Evolutionary conservation across 345 rosid species (phyloP), one percentile per base, ranked within the genome.

Genomic region (Eucalyptus regnans): DNA sequence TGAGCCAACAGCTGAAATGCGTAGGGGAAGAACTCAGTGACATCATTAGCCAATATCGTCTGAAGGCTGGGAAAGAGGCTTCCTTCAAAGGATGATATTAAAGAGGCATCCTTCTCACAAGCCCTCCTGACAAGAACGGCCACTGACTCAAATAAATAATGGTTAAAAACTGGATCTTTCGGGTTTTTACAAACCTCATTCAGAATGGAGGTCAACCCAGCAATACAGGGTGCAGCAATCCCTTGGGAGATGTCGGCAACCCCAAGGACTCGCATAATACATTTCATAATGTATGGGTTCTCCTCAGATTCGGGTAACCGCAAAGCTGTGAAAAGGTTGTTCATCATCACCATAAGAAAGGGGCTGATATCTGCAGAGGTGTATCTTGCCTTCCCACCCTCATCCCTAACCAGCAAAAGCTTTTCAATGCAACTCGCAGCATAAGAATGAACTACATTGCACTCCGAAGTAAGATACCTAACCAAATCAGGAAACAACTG

Each of bases 1-100:
- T 95, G 99, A 90, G 99, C 99, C 91, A 97, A 92, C 51, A 98
- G 93, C 94, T 98, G 99, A 94, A 98, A 97, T 81, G 99, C 99
- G 88, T 98, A 98, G 50, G 99, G 99, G 93, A 98, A 93, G 93
- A 98, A 98, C 94, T 98, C 99, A 12, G 97, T 90, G 41, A 97
- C 98, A 89, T 96, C 97, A 90, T 94, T 94, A 89, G 89, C 93
- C 93, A 98, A 93, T 87, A 98, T 97, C 86, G 91, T 89, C 93
- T 97, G 90, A 87, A 98, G 96, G 92, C 95, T 96, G 50, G 99
- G 99, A 89, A 95, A 95, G 83, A 96, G 95, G 90, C 95, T 95
- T 62, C 87, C 87, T 90, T 98, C 99, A 92, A 97, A 98, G 85
- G 95, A 94, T 50, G 95, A 92, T 86, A 96, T 88, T 43, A 97